Evolutionary conservation across 2,329 filamentous ascomycete species (phyloP).

Genomic region (Microcyclospora pomicola): DNA sequence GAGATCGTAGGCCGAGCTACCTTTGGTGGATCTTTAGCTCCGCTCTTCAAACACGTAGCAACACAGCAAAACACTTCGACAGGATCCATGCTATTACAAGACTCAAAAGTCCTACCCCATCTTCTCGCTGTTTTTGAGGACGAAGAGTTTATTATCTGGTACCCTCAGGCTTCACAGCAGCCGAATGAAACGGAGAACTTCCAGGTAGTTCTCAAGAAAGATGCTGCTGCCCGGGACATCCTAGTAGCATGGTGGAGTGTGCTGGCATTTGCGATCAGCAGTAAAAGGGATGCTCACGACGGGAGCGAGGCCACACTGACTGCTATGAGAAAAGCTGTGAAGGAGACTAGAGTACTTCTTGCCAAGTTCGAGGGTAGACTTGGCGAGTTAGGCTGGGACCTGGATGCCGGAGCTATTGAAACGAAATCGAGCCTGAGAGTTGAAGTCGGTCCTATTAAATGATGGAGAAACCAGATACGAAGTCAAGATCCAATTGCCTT

Average conservation of each 20-base stretch:
- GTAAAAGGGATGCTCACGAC: conserved; percentile 4
- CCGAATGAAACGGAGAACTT: conserved; percentile 14
- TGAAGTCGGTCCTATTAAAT: not conserved
- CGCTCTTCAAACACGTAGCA: conserved; percentile 8
- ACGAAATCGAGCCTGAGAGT: conserved; percentile 40
- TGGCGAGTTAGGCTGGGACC: conserved; percentile 48
- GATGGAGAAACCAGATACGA: no score
- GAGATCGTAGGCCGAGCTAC: conserved; percentile 38
- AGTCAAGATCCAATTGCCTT: no score
- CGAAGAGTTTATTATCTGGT: conserved; percentile 50
- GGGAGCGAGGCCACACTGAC: not conserved
- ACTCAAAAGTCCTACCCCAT: conserved; percentile 23
- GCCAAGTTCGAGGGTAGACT: conserved; percentile 30
- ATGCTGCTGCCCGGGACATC: conserved; percentile 35
- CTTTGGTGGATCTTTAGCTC: conserved; percentile 33
- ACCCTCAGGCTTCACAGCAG: conserved; percentile 24
- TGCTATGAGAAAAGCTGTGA: not conserved
- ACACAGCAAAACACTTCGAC: conserved; percentile 3
- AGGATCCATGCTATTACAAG: not conserved
- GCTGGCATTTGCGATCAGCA: conserved; percentile 29
- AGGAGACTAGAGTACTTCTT: conserved; percentile 31
- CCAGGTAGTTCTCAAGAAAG: conserved; percentile 51
- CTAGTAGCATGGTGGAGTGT: conserved; percentile 51
- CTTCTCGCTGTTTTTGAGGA: conserved; percentile 38
- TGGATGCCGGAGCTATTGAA: conserved; percentile 51